These are phyloP conservation scores for Diaporthe capsici DNA, from an alignment of 2,329 filamentous ascomycete genomes.

Conservation along the genomic window DNA sequence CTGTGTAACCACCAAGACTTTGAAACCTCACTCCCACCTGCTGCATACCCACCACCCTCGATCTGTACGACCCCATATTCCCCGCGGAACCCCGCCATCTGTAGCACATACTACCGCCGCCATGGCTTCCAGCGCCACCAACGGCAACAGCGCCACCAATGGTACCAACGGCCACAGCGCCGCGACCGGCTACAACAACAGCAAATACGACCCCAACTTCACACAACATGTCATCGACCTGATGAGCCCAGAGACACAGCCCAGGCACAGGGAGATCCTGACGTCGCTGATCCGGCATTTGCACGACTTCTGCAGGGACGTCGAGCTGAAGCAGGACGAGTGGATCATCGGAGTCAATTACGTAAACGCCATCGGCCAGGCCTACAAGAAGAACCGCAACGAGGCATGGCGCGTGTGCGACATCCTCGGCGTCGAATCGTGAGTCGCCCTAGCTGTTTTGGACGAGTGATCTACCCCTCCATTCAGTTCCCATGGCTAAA, in stretches of 20 bases:
- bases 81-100: constrained; percentile 18
- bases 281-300: constrained; percentile 69
- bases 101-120: not conserved
- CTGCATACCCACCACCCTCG: constrained; percentile 6
- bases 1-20: not conserved
- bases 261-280: constrained; percentile 69
- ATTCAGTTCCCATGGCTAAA: not conserved
- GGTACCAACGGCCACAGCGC: constrained; percentile 30
- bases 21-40: not conserved
- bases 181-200: constrained; percentile 23
- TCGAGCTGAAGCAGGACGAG: constrained; percentile 73
- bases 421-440: constrained; percentile 71
- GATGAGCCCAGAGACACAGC: constrained; percentile 71
- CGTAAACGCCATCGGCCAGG: constrained; percentile 73
- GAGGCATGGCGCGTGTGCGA: constrained; percentile 75
- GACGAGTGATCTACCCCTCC: not conserved
- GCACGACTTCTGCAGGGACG: constrained; percentile 75
- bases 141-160: constrained; percentile 11
- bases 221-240: constrained; percentile 72
- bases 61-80: not conserved
- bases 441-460: constrained; percentile 35
- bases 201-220: constrained; percentile 57
- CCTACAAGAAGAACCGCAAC: constrained; percentile 70
- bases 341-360: constrained; percentile 71
- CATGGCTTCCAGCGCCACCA: constrained; percentile 25